A percentile compares a stretch with the other conserved stretches of the same genome.
Conservation (phyloP, 2,329 filamentous ascomycete genomes). For the Fusarium agapanthi region DNA sequence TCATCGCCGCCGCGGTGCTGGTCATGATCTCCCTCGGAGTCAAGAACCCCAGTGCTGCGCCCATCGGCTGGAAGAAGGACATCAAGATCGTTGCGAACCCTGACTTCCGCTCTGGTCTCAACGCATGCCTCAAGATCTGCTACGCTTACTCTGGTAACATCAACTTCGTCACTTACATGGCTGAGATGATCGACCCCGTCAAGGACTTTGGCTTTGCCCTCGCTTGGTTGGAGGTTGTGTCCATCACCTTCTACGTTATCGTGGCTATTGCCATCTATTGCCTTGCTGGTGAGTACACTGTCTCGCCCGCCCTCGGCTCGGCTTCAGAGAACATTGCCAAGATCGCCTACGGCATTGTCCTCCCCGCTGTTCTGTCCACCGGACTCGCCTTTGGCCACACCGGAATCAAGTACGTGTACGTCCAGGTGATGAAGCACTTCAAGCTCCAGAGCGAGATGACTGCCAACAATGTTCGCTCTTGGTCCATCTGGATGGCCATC, state of each 20-base stretch:
- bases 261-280: constrained; percentile 43
- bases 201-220: constrained; percentile 45
- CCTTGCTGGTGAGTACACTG: constrained; percentile 41
- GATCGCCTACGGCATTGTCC: constrained; percentile 46
- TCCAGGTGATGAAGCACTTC: constrained; percentile 46
- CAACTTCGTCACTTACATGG: constrained; percentile 49
- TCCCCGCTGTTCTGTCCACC: constrained; percentile 44
- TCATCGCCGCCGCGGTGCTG: constrained; percentile 48
- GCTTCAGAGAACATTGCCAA: constrained; percentile 35
- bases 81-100: constrained; percentile 44
- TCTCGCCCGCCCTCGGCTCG: constrained; percentile 41
- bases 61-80: constrained; percentile 41
- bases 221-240: constrained; percentile 36
- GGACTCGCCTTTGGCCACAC: constrained; percentile 47
- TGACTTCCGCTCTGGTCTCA: constrained; percentile 45
- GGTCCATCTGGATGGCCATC: constrained; percentile 48
- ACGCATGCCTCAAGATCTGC: constrained; percentile 47
- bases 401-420: constrained; percentile 48
- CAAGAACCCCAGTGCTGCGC: constrained; percentile 42
- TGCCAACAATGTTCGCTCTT: constrained; percentile 45
- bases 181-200: constrained; percentile 48
- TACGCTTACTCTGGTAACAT: constrained; percentile 52
- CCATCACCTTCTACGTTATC: constrained; percentile 39
- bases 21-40: constrained; percentile 50
- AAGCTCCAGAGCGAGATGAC: constrained; percentile 47